Conservation (phyloP, 2,329 filamentous ascomycete genomes). For the Pyrenophora graminea region DNA sequence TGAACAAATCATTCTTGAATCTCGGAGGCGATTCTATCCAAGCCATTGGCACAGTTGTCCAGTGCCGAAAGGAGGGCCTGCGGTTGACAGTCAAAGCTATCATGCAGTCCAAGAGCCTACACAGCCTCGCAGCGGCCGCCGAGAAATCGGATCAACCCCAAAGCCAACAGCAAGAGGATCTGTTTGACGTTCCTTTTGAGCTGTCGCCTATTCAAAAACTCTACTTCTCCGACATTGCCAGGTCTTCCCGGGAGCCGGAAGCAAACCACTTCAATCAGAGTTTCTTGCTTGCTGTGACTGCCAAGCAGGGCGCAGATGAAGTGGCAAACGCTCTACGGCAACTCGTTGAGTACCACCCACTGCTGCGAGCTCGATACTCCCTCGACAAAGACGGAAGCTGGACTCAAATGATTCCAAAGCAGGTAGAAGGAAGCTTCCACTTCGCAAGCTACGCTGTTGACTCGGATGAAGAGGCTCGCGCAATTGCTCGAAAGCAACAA, state of each 20-base stretch:
- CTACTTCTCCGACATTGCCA: slow-evolving; percentile 10
- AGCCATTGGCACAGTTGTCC: neutral
- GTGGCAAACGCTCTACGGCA: neutral
- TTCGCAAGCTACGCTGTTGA: slow-evolving; percentile 12
- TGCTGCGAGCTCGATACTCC: slow-evolving; percentile 21
- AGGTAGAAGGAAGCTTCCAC: slow-evolving; percentile 15
- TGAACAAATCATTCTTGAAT: neutral
- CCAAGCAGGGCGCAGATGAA: neutral
- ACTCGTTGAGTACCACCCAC: slow-evolving; percentile 18
- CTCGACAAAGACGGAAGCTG: slow-evolving; percentile 15
- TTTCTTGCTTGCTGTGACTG: slow-evolving; percentile 2
- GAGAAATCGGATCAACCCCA: neutral
- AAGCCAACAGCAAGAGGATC: neutral
- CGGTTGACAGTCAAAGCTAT: neutral
- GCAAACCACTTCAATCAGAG: slow-evolving; percentile 5
- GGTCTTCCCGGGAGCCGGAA: neutral
- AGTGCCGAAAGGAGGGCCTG: neutral
- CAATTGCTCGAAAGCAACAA: slow-evolving; percentile 12
- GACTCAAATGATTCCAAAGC: slow-evolving; percentile 17
- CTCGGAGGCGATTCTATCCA: neutral
- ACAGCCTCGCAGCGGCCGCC: neutral
- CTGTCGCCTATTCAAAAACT: slow-evolving; percentile 21
- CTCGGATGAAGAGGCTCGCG: slow-evolving; percentile 11
- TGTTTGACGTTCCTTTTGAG: slow-evolving; percentile 11
- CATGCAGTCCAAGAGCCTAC: neutral